A percentile compares a stretch with the other conserved stretches of the same genome.
Conservation (phyloP, 179 eudicot species). For the Beta macrorhiza region DNA sequence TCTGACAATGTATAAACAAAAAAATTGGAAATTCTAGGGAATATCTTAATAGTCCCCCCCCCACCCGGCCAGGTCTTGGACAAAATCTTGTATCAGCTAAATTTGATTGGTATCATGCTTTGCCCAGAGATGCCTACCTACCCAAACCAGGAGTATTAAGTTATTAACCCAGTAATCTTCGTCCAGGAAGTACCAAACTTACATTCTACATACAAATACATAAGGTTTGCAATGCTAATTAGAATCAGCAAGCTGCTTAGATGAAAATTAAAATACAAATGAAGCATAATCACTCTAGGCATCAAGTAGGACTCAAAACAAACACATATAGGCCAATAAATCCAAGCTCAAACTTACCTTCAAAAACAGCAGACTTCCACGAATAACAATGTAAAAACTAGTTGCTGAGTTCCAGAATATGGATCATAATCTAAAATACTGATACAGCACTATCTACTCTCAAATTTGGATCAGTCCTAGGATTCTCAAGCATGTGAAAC, state of each 20-base stretch:
- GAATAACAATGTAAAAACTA: not conserved
- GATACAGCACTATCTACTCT: not conserved
- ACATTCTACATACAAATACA: no score
- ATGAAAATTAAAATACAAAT: not conserved
- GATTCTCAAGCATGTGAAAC: slow-evolving; percentile 4
- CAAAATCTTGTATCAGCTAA: no score
- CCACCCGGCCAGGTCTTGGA: no score
- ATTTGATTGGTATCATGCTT: no score
- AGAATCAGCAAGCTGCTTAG: not conserved
- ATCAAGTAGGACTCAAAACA: not conserved
- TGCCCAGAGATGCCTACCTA: no score
- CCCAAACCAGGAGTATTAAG: no score
- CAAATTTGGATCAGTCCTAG: not conserved
- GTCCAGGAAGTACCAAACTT: no score
- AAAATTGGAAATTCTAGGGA: no score
- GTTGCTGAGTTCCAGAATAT: not conserved
- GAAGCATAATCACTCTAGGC: not conserved
- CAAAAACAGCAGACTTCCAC: not conserved
- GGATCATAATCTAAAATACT: not conserved
- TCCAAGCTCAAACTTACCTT: not conserved
- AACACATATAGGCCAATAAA: not conserved
- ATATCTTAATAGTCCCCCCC: no score
- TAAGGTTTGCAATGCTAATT: not conserved
- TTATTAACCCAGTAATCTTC: no score
- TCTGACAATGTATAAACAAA: no score